These are phyloP conservation scores for Flaveria floridana DNA, from an alignment of 140 eudicot species.

Conservation along the genomic window DNA sequence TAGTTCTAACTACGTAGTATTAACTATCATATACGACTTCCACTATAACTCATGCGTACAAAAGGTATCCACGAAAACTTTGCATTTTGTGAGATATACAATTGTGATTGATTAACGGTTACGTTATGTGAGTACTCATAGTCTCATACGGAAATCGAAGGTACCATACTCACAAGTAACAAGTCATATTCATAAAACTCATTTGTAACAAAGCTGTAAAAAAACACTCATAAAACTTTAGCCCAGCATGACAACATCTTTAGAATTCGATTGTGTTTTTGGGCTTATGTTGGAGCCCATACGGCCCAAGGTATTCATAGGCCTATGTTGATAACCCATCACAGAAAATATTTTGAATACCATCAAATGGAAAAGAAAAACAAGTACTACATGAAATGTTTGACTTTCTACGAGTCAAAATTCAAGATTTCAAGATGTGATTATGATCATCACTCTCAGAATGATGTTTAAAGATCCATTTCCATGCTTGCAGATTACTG, in stretches of 20 bases:
- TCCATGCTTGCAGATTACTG: slow-evolving; percentile 43
- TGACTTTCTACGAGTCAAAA: slow-evolving; percentile 29
- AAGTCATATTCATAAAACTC: no score
- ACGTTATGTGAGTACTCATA: no score
- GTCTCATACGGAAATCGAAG: no score
- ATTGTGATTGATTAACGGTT: no score
- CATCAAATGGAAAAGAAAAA: not conserved
- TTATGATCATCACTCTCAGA: slow-evolving; percentile 36
- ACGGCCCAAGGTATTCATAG: not conserved
- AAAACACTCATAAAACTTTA: not conserved
- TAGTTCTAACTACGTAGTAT: no score
- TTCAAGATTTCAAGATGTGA: slow-evolving; percentile 28
- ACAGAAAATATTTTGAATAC: not conserved
- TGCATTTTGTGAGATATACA: not conserved
- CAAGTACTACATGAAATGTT: slow-evolving; percentile 6
- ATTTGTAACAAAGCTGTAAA: no score
- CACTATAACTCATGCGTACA: no score
- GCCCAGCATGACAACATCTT: not conserved
- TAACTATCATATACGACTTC: no score
- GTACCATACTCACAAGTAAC: no score
- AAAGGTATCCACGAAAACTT: no score
- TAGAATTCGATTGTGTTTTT: not conserved
- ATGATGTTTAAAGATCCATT: slow-evolving; percentile 46
- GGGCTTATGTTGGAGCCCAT: not conserved
- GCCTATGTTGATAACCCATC: not conserved